These are phyloP conservation scores for Chlorociboria aeruginascens DNA, from an alignment of 495 filamentous ascomycete genomes.

Conservation along the genomic window DNA sequence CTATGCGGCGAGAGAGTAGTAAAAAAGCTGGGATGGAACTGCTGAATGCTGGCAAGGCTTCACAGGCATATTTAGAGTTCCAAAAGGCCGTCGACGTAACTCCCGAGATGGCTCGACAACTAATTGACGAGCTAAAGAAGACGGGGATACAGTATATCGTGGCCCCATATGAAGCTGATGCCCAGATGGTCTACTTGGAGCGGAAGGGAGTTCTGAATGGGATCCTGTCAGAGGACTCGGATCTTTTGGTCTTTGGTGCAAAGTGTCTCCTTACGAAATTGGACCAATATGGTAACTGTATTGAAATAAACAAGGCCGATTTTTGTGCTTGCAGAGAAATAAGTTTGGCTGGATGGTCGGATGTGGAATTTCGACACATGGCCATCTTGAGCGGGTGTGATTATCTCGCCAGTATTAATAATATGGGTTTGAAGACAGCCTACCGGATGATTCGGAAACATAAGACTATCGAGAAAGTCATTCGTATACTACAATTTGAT, in stretches of 20 bases:
- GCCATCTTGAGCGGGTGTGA: slow-evolving; percentile 97
- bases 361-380: slow-evolving; percentile 86
- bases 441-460: slow-evolving; percentile 82
- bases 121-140: slow-evolving; percentile 85
- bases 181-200: slow-evolving; percentile 90
- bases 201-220: slow-evolving; percentile 68
- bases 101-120: slow-evolving; percentile 80
- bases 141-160: slow-evolving; percentile 77
- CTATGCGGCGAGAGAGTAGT: slow-evolving; percentile 58
- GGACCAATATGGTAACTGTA: slow-evolving; percentile 82
- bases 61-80: slow-evolving; percentile 74
- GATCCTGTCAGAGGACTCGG: slow-evolving; percentile 93
- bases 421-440: slow-evolving; percentile 87
- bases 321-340: slow-evolving; percentile 84
- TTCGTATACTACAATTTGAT: slow-evolving; percentile 76
- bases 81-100: slow-evolving; percentile 97
- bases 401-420: slow-evolving; percentile 72
- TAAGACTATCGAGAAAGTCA: slow-evolving; percentile 70
- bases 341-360: slow-evolving; percentile 82
- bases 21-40: slow-evolving; percentile 65
- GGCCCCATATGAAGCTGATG: slow-evolving; percentile 95
- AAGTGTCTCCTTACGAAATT: slow-evolving; percentile 86
- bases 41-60: slow-evolving; percentile 61
- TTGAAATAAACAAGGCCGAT: slow-evolving; percentile 78
- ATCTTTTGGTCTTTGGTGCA: slow-evolving; percentile 89